phyloP scores from a whole-genome alignment of 805 yeast genomes.

The Clavispora asparagi region DNA sequence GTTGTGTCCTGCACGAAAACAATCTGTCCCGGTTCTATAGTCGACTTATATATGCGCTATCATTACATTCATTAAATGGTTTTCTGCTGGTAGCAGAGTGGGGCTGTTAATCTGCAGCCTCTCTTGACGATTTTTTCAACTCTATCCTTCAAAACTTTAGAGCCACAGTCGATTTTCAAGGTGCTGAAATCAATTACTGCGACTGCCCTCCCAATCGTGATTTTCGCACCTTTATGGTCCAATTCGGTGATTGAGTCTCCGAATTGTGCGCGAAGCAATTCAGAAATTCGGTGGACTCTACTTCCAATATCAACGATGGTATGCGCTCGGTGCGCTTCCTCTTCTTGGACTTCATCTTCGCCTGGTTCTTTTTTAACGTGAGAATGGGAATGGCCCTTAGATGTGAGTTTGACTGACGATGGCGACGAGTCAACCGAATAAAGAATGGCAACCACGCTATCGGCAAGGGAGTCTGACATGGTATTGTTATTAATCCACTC shows the following conservation, averaged over 20 bases:
- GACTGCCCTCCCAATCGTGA: constrained; percentile 68
- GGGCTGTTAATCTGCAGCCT: constrained; percentile 79
- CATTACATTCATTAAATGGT: constrained; percentile 1
- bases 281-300: constrained; percentile 46
- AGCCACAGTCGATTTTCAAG: constrained; percentile 63
- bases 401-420: constrained; percentile 85
- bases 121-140: constrained; percentile 74
- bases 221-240: constrained; percentile 45
- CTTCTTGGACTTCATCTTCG: constrained; percentile 12
- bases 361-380: constrained; percentile 22
- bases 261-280: constrained; percentile 76
- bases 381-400: constrained; percentile 45
- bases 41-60: neutral
- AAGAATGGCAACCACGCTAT: constrained; percentile 83
- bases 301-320: constrained; percentile 24
- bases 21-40: neutral
- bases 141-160: constrained; percentile 74
- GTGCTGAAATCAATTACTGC: constrained; percentile 65
- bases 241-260: constrained; percentile 59
- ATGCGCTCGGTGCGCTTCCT: constrained; percentile 18
- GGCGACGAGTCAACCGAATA: constrained; percentile 93
- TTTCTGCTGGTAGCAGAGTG: constrained; percentile 50
- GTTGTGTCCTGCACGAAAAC: constrained; percentile 1
- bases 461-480: constrained; percentile 91
- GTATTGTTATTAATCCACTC: constrained; percentile 85